Conservation (phyloP, 495 filamentous ascomycete species). For the Endocarpon pusillum region DNA sequence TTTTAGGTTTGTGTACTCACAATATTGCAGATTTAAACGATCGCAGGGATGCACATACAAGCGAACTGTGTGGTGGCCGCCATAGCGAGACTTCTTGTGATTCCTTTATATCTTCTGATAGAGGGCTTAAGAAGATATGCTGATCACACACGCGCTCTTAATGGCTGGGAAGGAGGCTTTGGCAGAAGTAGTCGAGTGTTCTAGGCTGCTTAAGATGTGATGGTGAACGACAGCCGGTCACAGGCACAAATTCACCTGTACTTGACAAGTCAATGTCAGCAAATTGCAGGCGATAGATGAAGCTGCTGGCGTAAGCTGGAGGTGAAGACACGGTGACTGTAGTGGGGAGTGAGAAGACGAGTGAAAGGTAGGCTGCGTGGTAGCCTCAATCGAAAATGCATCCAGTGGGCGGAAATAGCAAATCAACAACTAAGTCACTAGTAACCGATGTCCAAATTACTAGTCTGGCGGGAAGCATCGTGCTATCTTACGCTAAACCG, state of each 20-base stretch:
- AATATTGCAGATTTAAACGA: neutral
- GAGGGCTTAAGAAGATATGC: too few species aligned
- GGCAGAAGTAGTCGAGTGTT: too few species aligned
- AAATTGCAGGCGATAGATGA: slow-evolving; percentile 13
- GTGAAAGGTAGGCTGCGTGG: too few species aligned
- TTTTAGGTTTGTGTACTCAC: neutral
- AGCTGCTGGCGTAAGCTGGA: neutral
- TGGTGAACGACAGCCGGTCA: slow-evolving; percentile 1
- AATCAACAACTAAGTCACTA: neutral
- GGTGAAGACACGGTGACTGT: neutral
- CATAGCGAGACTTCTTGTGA: slow-evolving; percentile 39
- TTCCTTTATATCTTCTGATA: too few species aligned
- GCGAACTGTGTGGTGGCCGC: slow-evolving; percentile 78
- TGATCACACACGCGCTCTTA: too few species aligned
- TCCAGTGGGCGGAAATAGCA: neutral
- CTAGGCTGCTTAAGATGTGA: too few species aligned
- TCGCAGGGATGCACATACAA: slow-evolving; percentile 31
- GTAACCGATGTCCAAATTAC: too few species aligned
- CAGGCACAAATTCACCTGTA: slow-evolving; percentile 9
- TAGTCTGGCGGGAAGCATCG: too few species aligned
- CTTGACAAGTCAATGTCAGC: slow-evolving; percentile 41
- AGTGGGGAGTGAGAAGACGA: neutral
- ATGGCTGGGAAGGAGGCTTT: too few species aligned
- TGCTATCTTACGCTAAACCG: too few species aligned
- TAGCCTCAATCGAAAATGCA: too few species aligned